Conservation (phyloP, 2,329 filamentous ascomycete species). For the Talaromyces sp. region DNA sequence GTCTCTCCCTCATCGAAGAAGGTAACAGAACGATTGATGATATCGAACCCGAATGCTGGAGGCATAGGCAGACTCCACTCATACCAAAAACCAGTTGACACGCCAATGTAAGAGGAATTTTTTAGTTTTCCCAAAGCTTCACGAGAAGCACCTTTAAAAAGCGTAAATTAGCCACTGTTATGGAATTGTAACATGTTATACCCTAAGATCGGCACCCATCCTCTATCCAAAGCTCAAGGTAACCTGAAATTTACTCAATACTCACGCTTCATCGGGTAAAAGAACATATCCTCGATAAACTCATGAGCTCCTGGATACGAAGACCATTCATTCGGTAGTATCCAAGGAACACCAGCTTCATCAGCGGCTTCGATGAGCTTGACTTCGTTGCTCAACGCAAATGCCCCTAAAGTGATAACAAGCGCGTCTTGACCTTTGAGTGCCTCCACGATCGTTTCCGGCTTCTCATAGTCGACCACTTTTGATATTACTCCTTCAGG, state of each 20-base stretch:
- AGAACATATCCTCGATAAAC: not conserved
- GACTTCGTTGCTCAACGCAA: constrained; percentile 43
- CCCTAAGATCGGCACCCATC: not conserved
- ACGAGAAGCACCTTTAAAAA: not conserved
- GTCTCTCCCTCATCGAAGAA: constrained; percentile 57
- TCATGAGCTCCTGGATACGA: constrained; percentile 21
- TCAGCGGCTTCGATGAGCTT: constrained; percentile 53
- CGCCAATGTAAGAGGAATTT: constrained; percentile 41
- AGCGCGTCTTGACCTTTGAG: constrained; percentile 56
- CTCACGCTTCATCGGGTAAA: not conserved
- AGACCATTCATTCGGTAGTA: constrained; percentile 54
- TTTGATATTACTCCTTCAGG: not conserved
- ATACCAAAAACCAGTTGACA: constrained; percentile 54
- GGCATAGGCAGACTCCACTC: constrained; percentile 48
- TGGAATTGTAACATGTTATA: not conserved
- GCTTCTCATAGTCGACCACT: not conserved
- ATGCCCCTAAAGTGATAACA: constrained; percentile 52
- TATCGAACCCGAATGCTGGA: constrained; percentile 49
- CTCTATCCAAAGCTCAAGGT: not conserved
- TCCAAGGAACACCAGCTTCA: constrained; percentile 52
- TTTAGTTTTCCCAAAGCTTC: constrained; percentile 32
- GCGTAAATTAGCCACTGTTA: not conserved
- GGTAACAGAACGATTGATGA: constrained; percentile 42
- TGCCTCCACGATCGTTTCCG: constrained; percentile 46
- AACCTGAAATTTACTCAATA: not conserved